Conservation (phyloP, 139 green algal species). For the Chlorella sp. region DNA sequence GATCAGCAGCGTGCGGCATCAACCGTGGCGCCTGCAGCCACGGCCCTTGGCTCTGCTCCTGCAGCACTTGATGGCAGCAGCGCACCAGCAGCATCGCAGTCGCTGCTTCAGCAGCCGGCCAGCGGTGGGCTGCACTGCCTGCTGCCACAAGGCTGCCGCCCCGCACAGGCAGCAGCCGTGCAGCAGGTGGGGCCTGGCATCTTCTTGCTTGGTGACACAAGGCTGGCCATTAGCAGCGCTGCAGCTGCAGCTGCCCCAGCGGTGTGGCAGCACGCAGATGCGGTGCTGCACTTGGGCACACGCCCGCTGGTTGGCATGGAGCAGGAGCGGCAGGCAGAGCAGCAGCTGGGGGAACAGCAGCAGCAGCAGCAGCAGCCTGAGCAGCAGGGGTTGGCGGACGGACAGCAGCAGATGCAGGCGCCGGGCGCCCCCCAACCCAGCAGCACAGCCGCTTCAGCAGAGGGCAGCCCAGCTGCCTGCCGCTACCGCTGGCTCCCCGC, state of each 20-base stretch:
- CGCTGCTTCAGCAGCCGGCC: not conserved
- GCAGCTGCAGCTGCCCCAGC: slow-evolving; percentile 21
- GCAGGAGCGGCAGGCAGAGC: not conserved
- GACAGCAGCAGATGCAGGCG: not conserved
- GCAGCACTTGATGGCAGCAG: too few species aligned
- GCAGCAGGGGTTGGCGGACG: not conserved
- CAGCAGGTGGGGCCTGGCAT: slow-evolving; percentile 21
- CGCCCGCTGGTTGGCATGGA: slow-evolving; percentile 35
- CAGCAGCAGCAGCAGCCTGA: slow-evolving; percentile 8
- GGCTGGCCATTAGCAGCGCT: slow-evolving; percentile 44
- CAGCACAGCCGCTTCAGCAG: not conserved
- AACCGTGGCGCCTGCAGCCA: too few species aligned
- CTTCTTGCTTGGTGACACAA: slow-evolving; percentile 46
- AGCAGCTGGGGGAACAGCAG: not conserved
- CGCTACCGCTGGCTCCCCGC: slow-evolving; percentile 17
- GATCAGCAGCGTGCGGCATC: too few species aligned
- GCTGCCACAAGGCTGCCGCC: slow-evolving; percentile 36
- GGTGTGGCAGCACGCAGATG: slow-evolving; percentile 66
- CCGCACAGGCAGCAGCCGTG: not conserved
- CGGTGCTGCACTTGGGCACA: slow-evolving; percentile 65
- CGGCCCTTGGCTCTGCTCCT: too few species aligned
- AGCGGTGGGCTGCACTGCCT: slow-evolving; percentile 34
- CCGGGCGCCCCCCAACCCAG: not conserved
- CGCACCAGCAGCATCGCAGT: too few species aligned
- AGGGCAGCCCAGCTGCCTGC: not conserved